These are phyloP conservation scores for Flammula alnicola DNA, from an alignment of 1,284 basidiomycete species.

Conservation along the genomic window DNA sequence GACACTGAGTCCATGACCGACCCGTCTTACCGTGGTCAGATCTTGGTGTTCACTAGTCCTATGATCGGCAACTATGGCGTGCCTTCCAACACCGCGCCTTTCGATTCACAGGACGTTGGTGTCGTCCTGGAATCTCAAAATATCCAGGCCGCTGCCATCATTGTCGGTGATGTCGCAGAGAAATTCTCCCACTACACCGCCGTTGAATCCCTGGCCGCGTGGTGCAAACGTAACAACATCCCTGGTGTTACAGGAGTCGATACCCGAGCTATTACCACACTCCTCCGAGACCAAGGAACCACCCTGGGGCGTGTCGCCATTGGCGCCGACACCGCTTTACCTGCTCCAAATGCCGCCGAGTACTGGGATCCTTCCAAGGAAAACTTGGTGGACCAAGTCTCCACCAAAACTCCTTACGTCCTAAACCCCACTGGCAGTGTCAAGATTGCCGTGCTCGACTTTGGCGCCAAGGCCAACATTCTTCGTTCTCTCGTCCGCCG, in stretches of 20 bases:
- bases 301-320: slow-evolving; percentile 92
- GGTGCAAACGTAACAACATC: slow-evolving; percentile 91
- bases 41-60: slow-evolving; percentile 97
- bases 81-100: slow-evolving; percentile 78
- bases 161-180: slow-evolving; percentile 95
- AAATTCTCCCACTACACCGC: slow-evolving; percentile 95
- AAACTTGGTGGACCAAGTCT: slow-evolving; percentile 94
- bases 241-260: slow-evolving; percentile 97
- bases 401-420: slow-evolving; percentile 84
- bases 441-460: slow-evolving; percentile 95
- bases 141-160: slow-evolving; percentile 91
- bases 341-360: slow-evolving; percentile 65
- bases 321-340: slow-evolving; percentile 72
- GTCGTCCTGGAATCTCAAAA: slow-evolving; percentile 89
- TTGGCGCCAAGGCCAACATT: slow-evolving; percentile 98
- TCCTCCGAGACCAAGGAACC: slow-evolving; percentile 96
- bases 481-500: slow-evolving; percentile 90
- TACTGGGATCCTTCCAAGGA: slow-evolving; percentile 93
- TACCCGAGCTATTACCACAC: slow-evolving; percentile 93
- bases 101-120: slow-evolving; percentile 84
- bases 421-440: slow-evolving; percentile 89
- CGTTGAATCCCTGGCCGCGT: slow-evolving; percentile 90
- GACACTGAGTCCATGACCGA: slow-evolving; percentile 99
- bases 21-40: slow-evolving; percentile 97
- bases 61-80: slow-evolving; percentile 99